Percentiles rank a stretch among this genome's conserved stretches.
phyloP scores from a whole-genome alignment of 1,284 basidiomycete species.

The Trichosporon sp. region DNA sequence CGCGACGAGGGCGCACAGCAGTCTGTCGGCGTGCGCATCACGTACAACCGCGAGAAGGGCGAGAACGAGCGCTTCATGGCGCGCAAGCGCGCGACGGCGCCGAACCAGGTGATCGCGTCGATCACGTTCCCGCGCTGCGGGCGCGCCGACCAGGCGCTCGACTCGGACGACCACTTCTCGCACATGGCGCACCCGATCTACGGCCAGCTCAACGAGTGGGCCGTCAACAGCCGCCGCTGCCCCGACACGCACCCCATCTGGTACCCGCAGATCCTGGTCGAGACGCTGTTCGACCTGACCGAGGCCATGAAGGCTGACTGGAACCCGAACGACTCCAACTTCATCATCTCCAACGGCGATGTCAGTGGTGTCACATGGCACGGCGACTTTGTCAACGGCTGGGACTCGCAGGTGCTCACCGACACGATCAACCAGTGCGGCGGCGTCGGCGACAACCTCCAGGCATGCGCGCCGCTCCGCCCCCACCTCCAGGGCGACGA shows the following conservation, averaged over 20 bases:
- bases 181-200: constrained; percentile 51
- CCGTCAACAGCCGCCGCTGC: neutral
- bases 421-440: constrained; percentile 5
- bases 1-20: neutral
- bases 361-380: constrained; percentile 12
- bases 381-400: constrained; percentile 19
- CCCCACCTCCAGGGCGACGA: constrained; percentile 3
- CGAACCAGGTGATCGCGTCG: neutral
- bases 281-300: constrained; percentile 9
- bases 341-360: constrained; percentile 19
- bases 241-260: constrained; percentile 16
- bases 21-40: neutral
- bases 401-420: constrained; percentile 8
- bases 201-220: constrained; percentile 19
- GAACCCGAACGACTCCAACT: constrained; percentile 5
- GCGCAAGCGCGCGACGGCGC: neutral
- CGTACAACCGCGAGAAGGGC: neutral
- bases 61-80: constrained; percentile 2
- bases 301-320: constrained; percentile 1
- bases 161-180: constrained; percentile 40
- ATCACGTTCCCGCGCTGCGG: constrained; percentile 43
- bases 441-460: constrained; percentile 7
- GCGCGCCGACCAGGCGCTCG: constrained; percentile 27
- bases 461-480: neutral
- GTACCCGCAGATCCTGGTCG: constrained; percentile 15